Evolutionary conservation across 306 rosid genomes (phyloP), one percentile per base, ranked within the genome.

Genomic region (Prunus armeniaca): DNA sequence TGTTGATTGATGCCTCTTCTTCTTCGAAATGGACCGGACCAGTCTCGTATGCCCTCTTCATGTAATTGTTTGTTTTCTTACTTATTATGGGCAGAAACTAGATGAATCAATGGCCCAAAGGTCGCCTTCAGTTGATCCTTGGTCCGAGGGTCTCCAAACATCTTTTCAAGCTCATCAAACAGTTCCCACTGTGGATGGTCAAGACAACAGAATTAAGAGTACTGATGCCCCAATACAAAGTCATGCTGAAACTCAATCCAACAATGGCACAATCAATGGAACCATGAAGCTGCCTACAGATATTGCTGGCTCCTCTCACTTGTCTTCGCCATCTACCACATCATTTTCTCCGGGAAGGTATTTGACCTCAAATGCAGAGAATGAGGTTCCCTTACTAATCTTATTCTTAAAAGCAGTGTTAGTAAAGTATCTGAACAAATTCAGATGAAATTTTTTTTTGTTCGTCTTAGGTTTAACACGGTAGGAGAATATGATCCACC

Each of bases 71-170:
- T 18, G 6, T 17, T 24, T 43, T 47, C 41, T 4, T 49, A 50
- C 61, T 30, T 28, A 2, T 51, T 24, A 54, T 84, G 74, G 72
- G 83, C 89, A 94, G 98, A 90, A 85, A 82, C 80, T 81, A 72
- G 86, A 79, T 54, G 96, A 81, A 56, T 76, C 95, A 47, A 60
- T 60, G 65, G 85, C 82, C 46, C 87, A 47, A 78, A 82, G 86
- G 70, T 61, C 82, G 61, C 85, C 3, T 61, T 76, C 83, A 15
- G 84, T 58, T 67, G 89, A 68, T 64, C 78, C 74, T 12, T 88
- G 89, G 97, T 80, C 74, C 72, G 89, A 78, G 32, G 86, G 28
- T 72, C 82, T 47, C 57, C 87, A 63, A 69, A 83, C 84, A 34
- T 34, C 90, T 75, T 81, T 77, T 77, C 89, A 85, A 66, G 82